These are phyloP conservation scores for Pleurotus cornucopiae DNA, from an alignment of 768 basidiomycete species.

Conservation along the genomic window DNA sequence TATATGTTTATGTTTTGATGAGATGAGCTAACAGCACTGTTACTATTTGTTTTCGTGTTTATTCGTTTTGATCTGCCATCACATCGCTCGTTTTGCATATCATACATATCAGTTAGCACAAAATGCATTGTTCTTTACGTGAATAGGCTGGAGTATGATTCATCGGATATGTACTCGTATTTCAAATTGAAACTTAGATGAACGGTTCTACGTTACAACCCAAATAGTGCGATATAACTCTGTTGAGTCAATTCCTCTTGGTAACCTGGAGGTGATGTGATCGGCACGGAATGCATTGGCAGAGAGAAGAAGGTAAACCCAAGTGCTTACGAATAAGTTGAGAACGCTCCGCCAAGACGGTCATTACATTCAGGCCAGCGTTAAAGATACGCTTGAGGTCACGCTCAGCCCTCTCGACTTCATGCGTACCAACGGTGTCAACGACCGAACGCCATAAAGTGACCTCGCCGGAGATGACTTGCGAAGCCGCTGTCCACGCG, in stretches of 20 bases:
- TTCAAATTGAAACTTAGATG: too few species aligned
- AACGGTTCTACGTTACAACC: background rate
- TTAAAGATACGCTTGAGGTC: conserved; percentile 1
- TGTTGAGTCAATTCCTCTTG: background rate
- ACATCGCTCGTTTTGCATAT: too few species aligned
- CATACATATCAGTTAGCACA: too few species aligned
- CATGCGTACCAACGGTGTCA: background rate
- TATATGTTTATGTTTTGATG: too few species aligned
- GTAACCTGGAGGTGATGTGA: background rate
- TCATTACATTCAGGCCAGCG: conserved; percentile 4
- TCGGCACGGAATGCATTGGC: background rate
- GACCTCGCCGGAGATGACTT: conserved; percentile 6
- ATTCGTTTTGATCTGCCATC: too few species aligned
- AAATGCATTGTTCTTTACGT: too few species aligned
- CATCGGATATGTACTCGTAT: too few species aligned
- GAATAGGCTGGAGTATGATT: too few species aligned
- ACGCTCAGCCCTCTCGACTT: background rate
- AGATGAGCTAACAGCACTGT: too few species aligned
- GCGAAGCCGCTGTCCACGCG: conserved; percentile 6
- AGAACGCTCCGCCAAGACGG: background rate
- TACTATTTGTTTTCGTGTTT: too few species aligned
- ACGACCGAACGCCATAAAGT: background rate
- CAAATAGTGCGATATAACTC: background rate
- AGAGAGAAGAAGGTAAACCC: background rate
- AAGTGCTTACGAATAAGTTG: conserved; percentile 6